Percentiles rank a stretch among this genome's conserved stretches.
These are phyloP conservation scores for Kazachstania bromeliacearum DNA, from an alignment of 805 yeast genomes.

Conservation along the genomic window DNA sequence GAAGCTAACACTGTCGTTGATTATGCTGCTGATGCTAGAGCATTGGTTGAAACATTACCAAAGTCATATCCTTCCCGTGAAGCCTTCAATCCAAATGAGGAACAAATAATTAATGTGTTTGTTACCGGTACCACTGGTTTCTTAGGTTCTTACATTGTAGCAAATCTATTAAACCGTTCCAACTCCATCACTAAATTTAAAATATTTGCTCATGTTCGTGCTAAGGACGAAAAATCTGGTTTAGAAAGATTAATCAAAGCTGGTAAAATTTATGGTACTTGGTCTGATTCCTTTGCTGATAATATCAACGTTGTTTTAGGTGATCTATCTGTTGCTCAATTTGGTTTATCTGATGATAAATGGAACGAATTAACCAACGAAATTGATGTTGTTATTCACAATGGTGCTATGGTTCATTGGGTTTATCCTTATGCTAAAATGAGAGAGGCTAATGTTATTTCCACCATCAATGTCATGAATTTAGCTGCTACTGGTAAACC, in stretches of 20 bases:
- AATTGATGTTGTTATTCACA: conserved; percentile 82
- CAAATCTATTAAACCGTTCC: conserved; percentile 60
- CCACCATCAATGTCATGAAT: conserved; percentile 76
- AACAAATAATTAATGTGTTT: conserved; percentile 47
- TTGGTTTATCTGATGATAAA: conserved; percentile 51
- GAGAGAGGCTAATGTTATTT: conserved; percentile 86
- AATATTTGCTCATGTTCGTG: conserved; percentile 87
- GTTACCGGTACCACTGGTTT: conserved; percentile 96
- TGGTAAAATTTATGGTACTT: conserved; percentile 66
- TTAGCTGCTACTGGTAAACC: conserved; percentile 62
- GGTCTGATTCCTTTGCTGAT: conserved; percentile 45
- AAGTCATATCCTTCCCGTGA: conserved; percentile 37
- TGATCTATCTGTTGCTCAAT: conserved; percentile 59
- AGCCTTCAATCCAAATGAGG: conserved; percentile 19
- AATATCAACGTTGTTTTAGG: conserved; percentile 71
- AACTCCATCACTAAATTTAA: conserved; percentile 36
- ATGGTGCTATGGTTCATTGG: conserved; percentile 99
- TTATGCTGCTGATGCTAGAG: conserved; percentile 69
- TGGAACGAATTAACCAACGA: conserved; percentile 52
- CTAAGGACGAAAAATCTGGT: conserved; percentile 57
- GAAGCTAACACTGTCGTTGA: conserved; percentile 23
- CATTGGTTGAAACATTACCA: conserved; percentile 35
- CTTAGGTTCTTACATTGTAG: conserved; percentile 80
- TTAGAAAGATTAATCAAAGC: conserved; percentile 66
- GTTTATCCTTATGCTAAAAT: conserved; percentile 87